These are phyloP conservation scores for Aspergillus persii DNA, from an alignment of 2,329 filamentous ascomycete species.

Conservation along the genomic window DNA sequence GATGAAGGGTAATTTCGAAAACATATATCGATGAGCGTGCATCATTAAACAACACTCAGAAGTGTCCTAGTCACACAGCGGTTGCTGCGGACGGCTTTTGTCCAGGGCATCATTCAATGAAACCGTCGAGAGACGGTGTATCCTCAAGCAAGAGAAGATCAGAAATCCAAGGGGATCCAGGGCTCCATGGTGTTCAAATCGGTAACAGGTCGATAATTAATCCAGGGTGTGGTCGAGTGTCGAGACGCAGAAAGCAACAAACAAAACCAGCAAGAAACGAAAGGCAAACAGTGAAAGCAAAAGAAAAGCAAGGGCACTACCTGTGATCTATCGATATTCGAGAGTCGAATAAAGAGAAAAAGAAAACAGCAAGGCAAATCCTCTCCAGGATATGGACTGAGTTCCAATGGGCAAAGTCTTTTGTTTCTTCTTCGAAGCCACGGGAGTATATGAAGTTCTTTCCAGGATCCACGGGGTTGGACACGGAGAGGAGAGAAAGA, in stretches of 20 bases:
- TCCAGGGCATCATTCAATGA: conserved; percentile 27
- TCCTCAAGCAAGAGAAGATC: conserved; percentile 5
- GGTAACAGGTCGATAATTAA: background rate
- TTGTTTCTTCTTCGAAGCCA: conserved; percentile 17
- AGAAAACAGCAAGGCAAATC: conserved; percentile 32
- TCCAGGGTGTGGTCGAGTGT: conserved; percentile 8
- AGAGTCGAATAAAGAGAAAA: conserved; percentile 26
- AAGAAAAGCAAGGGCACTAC: conserved; percentile 40
- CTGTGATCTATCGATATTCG: conserved; percentile 35
- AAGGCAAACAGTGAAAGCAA: conserved; percentile 10
- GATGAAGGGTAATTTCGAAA: conserved; percentile 16
- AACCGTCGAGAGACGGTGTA: conserved; percentile 21
- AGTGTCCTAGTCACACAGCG: conserved; percentile 35
- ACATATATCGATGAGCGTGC: conserved; percentile 28
- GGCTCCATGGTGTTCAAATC: conserved; percentile 9
- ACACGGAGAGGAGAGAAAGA: conserved; percentile 9
- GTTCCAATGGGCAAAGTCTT: conserved; percentile 27
- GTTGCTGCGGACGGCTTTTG: conserved; percentile 26
- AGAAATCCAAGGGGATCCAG: conserved; percentile 6
- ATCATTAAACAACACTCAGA: conserved; percentile 42
- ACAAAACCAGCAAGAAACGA: conserved; percentile 12
- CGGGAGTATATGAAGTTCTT: conserved; percentile 12
- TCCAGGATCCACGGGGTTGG: conserved; percentile 20
- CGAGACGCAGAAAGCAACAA: conserved; percentile 9
- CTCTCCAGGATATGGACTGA: conserved; percentile 31